Conservation (phyloP, 495 filamentous ascomycete genomes). For the Xylaria scruposa region DNA sequence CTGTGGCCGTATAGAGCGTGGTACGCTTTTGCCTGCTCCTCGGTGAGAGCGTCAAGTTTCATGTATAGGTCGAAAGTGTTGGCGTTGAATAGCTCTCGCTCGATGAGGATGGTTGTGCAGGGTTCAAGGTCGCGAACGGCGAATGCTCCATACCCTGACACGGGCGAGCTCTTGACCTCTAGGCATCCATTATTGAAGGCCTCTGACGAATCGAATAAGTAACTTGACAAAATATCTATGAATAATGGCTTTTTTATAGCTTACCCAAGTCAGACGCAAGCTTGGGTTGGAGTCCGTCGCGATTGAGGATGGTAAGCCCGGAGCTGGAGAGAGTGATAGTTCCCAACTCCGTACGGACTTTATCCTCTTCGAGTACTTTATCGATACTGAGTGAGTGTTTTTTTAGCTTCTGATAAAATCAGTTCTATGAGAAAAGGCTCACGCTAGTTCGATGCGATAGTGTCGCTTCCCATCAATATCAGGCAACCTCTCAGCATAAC, state of each 20-base stretch:
- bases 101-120: slow-evolving; percentile 35
- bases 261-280: slow-evolving; percentile 16
- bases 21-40: slow-evolving; percentile 22
- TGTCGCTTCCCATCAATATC: slow-evolving; percentile 20
- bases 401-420: background rate
- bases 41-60: slow-evolving; percentile 13
- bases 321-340: slow-evolving; percentile 13
- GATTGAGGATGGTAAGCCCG: slow-evolving; percentile 10
- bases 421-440: background rate
- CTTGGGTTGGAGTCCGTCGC: slow-evolving; percentile 22
- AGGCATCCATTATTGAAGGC: slow-evolving; percentile 29
- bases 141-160: slow-evolving; percentile 42
- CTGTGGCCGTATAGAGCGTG: slow-evolving; percentile 7
- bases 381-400: background rate
- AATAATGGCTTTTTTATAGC: background rate
- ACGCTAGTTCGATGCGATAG: slow-evolving; percentile 20
- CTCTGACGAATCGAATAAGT: slow-evolving; percentile 1
- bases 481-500: slow-evolving; percentile 18
- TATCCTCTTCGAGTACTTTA: slow-evolving; percentile 10
- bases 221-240: background rate
- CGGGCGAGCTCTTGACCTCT: slow-evolving; percentile 32
- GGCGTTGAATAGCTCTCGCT: slow-evolving; percentile 38
- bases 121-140: slow-evolving; percentile 34
- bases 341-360: slow-evolving; percentile 4
- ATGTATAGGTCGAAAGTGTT: slow-evolving; percentile 30